Conservation (phyloP, 2,329 filamentous ascomycete genomes). For the Microcyclosporella mali region DNA sequence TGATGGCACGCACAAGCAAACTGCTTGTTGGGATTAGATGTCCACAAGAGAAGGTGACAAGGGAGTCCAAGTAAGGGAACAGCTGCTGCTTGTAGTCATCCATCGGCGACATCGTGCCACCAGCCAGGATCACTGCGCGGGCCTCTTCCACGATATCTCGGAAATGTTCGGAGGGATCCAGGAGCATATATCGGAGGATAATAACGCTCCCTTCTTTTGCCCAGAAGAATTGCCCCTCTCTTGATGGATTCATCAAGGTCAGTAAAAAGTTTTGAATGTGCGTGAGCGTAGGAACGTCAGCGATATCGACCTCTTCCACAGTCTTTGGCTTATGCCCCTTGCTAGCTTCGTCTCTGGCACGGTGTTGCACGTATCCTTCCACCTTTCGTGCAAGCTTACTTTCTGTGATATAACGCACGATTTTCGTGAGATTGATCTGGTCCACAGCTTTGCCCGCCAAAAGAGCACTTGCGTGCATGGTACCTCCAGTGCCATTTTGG, state of each 20-base stretch:
- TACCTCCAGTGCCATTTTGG: constrained; percentile 50
- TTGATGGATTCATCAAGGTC: constrained; percentile 77
- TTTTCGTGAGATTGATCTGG: constrained; percentile 88
- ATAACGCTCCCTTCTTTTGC: constrained; percentile 46
- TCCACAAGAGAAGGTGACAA: constrained; percentile 82
- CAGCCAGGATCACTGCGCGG: constrained; percentile 80
- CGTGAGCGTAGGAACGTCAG: constrained; percentile 48
- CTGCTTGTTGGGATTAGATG: constrained; percentile 85
- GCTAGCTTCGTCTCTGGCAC: constrained; percentile 44
- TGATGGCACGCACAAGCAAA: constrained; percentile 70
- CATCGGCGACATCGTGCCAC: constrained; percentile 97
- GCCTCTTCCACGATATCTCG: constrained; percentile 78
- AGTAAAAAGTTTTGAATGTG: constrained; percentile 65
- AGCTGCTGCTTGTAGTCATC: constrained; percentile 81
- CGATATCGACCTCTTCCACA: neutral
- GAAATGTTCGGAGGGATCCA: constrained; percentile 89
- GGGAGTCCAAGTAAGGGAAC: constrained; percentile 64
- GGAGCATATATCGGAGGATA: constrained; percentile 72
- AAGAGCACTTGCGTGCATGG: constrained; percentile 64
- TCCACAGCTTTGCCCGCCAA: constrained; percentile 82
- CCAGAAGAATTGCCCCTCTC: constrained; percentile 57
- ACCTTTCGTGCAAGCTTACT: constrained; percentile 93
- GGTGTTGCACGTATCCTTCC: constrained; percentile 71
- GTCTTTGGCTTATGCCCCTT: constrained; percentile 9
- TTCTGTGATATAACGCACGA: constrained; percentile 80